Percentiles rank a stretch among this genome's conserved stretches.
Conservation (phyloP, 2,329 filamentous ascomycete species). For the Cephalotrichum gorgonifer region DNA sequence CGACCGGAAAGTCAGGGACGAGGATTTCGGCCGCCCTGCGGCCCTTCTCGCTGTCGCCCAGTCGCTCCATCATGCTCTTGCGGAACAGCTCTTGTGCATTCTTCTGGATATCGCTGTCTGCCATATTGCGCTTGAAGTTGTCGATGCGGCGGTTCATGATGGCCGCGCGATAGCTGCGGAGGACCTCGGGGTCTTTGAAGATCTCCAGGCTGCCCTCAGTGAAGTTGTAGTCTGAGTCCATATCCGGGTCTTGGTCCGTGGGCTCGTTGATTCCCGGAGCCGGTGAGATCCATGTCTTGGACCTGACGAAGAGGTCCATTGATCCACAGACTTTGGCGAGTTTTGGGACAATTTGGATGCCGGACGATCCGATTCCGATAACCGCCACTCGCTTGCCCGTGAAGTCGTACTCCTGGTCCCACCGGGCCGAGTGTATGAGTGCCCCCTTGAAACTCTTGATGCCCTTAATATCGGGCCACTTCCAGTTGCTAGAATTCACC, state of each 20-base stretch:
- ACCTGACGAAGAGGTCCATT: slow-evolving; percentile 55
- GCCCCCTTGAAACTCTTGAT: slow-evolving; percentile 42
- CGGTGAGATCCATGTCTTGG: slow-evolving; percentile 56
- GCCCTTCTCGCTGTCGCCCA: slow-evolving; percentile 5
- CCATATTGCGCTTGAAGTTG: slow-evolving; percentile 41
- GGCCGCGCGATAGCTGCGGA: slow-evolving; percentile 47
- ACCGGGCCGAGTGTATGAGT: slow-evolving; percentile 52
- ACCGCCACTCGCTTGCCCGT: slow-evolving; percentile 41
- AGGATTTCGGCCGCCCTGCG: slow-evolving; percentile 30
- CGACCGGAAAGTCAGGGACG: slow-evolving; percentile 51
- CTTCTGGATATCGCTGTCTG: slow-evolving; percentile 44
- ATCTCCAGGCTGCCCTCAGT: slow-evolving; percentile 14
- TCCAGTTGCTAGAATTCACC: slow-evolving; percentile 63
- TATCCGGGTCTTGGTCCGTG: slow-evolving; percentile 20
- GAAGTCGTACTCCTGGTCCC: slow-evolving; percentile 41
- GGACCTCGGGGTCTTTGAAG: slow-evolving; percentile 40
- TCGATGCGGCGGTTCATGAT: slow-evolving; percentile 43
- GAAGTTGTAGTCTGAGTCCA: slow-evolving; percentile 27
- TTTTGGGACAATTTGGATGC: slow-evolving; percentile 45
- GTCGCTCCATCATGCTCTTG: slow-evolving; percentile 3
- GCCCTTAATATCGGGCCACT: slow-evolving; percentile 49
- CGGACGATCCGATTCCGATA: slow-evolving; percentile 53
- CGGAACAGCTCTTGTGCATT: slow-evolving; percentile 40
- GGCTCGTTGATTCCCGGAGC: slow-evolving; percentile 48
- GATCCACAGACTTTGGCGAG: slow-evolving; percentile 35